phyloP scores from a whole-genome alignment of 2,329 filamentous ascomycete genomes.

The Aulographum hederae region DNA sequence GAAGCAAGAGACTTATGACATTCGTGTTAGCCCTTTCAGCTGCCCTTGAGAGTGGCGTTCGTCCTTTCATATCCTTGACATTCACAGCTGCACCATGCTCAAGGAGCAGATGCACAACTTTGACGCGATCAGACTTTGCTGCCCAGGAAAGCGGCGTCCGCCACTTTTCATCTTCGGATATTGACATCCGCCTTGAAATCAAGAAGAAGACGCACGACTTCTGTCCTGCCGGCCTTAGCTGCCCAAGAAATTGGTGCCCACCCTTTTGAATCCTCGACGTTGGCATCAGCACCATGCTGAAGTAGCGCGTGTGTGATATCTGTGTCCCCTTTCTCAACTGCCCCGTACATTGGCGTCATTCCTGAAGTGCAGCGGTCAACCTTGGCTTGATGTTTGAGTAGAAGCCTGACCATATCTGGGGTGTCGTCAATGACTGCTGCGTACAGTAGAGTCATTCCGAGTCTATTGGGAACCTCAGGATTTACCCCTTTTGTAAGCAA shows the following conservation, averaged over 20 bases:
- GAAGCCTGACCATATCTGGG: too few relatives aligned
- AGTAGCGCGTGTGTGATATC: too few relatives aligned
- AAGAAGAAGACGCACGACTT: neutral
- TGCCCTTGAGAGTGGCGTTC: constrained; percentile 6
- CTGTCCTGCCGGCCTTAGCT: neutral
- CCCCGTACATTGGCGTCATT: too few relatives aligned
- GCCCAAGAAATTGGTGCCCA: neutral
- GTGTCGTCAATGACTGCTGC: too few relatives aligned
- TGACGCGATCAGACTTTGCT: neutral
- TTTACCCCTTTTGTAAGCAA: too few relatives aligned
- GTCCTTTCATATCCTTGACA: constrained; percentile 1
- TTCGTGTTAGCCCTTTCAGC: neutral
- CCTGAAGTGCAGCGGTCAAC: too few relatives aligned
- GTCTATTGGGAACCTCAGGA: too few relatives aligned
- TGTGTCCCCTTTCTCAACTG: too few relatives aligned
- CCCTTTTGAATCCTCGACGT: neutral
- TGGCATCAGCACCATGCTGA: neutral
- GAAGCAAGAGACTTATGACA: neutral
- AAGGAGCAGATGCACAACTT: constrained; percentile 1
- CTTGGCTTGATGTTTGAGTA: too few relatives aligned
- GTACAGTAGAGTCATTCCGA: too few relatives aligned
- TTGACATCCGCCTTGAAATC: neutral
- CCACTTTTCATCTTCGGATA: neutral
- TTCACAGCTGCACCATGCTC: constrained; percentile 1
- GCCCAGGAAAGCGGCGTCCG: constrained; percentile 1